Evolutionary conservation across 164 flowering plant genomes (phyloP), one percentile per base, ranked within the genome.

Genomic region (Vitis rupestris): DNA sequence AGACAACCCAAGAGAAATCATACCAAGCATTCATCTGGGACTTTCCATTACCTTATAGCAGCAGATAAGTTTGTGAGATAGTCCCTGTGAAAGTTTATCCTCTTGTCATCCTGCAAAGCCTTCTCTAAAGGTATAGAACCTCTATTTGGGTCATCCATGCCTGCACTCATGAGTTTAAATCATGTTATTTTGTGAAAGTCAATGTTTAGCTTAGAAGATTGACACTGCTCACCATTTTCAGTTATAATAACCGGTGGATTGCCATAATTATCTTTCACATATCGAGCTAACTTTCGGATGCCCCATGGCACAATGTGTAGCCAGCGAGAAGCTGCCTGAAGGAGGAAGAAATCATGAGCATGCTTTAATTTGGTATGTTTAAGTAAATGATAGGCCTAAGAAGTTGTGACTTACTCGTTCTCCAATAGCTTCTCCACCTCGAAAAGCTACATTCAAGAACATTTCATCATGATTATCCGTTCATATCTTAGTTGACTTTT

Each of bases 301-400:
- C 98, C 98, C 94, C 97, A 88, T 1, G 97, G 98, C 16, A 94
- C 98, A 16, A 94, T 89, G 69, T 77, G 86, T 61, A 94, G 80
- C 98, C 98, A 92, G 44, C 72, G 47, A 1, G 98, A 94, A 61
- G 91, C 93, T 73, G 93, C 93, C 92, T 88, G 78, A 13, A 70
- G 16, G 59, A 68, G 44, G 67, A 72, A 69, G 7, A 69, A 63
- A 23, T 11, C 9, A 63, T 62, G 10, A 55, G 50, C 16, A 30
- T 1, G 15, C n/a, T 14, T 52, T 29, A 53, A 16, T 49, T 29
- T 27, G 30, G 56, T 69, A 61, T 2, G 23, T 16, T n/a, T 50
- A 13, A 48, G 27, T 17, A 29, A 71, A 64, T 68, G 29, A 11
- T 64, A 51, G 55, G 65, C 10, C 30, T 31, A 12, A 10, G 64